A percentile compares a stretch with the other conserved stretches of the same genome.
phyloP scores from a whole-genome alignment of 768 basidiomycete genomes.

The Tephrocybe rancida region DNA sequence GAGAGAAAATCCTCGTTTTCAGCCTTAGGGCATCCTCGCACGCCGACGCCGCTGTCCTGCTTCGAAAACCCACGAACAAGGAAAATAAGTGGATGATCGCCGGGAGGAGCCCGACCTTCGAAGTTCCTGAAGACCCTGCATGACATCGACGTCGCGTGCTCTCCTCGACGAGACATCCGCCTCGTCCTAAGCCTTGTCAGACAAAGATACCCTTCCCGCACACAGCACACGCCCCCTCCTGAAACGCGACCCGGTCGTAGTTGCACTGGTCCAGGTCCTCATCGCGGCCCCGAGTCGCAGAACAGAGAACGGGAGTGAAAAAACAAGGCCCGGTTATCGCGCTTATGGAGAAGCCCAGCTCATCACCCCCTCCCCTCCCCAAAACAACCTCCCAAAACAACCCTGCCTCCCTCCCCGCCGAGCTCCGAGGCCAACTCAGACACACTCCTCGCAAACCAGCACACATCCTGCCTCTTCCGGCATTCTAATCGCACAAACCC shows the following conservation, averaged over 20 bases:
- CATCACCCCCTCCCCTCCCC: background rate
- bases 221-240: background rate
- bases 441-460: background rate
- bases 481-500: background rate
- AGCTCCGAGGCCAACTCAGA: background rate
- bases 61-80: no score
- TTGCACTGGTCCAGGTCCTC: background rate
- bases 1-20: no score
- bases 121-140: constrained; percentile 2
- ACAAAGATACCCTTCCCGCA: background rate
- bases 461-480: background rate
- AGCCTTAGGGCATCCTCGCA: no score
- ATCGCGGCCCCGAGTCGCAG: background rate
- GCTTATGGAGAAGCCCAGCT: background rate
- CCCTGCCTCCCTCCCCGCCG: no score
- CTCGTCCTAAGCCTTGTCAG: background rate
- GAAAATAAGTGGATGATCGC: background rate
- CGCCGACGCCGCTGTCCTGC: no score
- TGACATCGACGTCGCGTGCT: background rate
- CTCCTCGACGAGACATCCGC: background rate
- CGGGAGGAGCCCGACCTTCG: background rate
- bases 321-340: background rate
- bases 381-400: background rate
- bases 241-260: background rate
- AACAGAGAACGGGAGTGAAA: background rate